These are phyloP conservation scores for Trichophyton benhamiae DNA, from an alignment of 2,329 filamentous ascomycete species.

Conservation along the genomic window DNA sequence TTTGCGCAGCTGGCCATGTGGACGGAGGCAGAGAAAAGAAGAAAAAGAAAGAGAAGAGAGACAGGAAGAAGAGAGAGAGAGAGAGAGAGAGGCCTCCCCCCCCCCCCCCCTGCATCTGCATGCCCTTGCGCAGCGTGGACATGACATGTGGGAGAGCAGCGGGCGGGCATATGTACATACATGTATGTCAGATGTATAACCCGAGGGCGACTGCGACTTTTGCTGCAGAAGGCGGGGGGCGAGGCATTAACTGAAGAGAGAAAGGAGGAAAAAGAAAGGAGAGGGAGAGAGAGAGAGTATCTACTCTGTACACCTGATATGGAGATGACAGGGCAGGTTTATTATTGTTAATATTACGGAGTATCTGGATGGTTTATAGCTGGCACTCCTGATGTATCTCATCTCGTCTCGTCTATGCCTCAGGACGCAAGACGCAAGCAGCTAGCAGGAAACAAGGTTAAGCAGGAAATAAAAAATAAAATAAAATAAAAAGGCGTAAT, in stretches of 20 bases:
- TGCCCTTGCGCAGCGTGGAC: not conserved
- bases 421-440: too few relatives aligned
- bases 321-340: too few relatives aligned
- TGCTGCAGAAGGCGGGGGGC: not conserved
- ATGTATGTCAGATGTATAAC: too few relatives aligned
- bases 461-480: too few relatives aligned
- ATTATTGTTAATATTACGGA: too few relatives aligned
- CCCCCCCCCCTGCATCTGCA: not conserved
- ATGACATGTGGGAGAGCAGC: not conserved
- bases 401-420: not conserved
- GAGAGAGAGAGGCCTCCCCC: too few relatives aligned
- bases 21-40: not conserved
- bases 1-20: not conserved
- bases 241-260: not conserved
- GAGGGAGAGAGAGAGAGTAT: not conserved
- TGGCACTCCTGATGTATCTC: not conserved
- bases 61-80: too few relatives aligned
- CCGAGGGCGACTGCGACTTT: too few relatives aligned
- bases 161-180: not conserved
- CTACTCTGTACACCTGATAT: too few relatives aligned
- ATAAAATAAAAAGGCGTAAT: not conserved
- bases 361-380: not conserved
- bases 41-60: too few relatives aligned
- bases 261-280: not conserved
- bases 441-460: not conserved